Evolutionary conservation across 169 alveolate species (phyloP), one percentile per base, ranked within the genome.

Genomic region (Cryptosporidium xiaoi): DNA sequence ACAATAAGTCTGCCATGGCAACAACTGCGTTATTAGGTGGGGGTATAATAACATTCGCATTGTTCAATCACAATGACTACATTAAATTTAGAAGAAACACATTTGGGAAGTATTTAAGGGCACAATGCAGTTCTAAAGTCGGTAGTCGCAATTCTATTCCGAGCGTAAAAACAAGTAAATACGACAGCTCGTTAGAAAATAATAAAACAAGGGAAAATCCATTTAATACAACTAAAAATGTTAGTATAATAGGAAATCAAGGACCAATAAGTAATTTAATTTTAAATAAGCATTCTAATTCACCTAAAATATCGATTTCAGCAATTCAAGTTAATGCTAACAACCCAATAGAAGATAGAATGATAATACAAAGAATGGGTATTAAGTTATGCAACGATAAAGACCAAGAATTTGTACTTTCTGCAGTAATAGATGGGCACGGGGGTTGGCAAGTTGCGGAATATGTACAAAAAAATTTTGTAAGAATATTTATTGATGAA

Each of bases 371-470:
- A 27, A 56, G 71, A 53, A 58, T 77, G 87, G 64, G 33, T 12
- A 13, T 77, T n/a, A 77, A 44, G 6, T 15, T 77, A 1, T 64
- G 64, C 1, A 36, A 44, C 20, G 71, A 64, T 2, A 40, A 46
- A n/a, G 34, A 40, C 24, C 31, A 62, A n/a, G 87, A 77, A 24
- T 77, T 77, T 12, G 87, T 77, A 48, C 27, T 77, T 29, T 56
- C 87, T 31, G 87, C 87, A 48, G 87, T 77, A 24, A 77, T 77
- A n/a, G 87, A 77, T 62, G 87, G 87, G 1, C 87, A 77, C 36
- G 87, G 87, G 16, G 87, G 87, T 18, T 77, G 87, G 87, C 87
- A 77, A 36, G 71, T 77, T 40, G 87, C 87, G 15, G 87, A 77
- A 44, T 77, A 77, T 50, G 64, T 77, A 18, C 87, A 77, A n/a